phyloP scores from a whole-genome alignment of 371 early-diverging fungal species.

The Mortierella sp. region DNA sequence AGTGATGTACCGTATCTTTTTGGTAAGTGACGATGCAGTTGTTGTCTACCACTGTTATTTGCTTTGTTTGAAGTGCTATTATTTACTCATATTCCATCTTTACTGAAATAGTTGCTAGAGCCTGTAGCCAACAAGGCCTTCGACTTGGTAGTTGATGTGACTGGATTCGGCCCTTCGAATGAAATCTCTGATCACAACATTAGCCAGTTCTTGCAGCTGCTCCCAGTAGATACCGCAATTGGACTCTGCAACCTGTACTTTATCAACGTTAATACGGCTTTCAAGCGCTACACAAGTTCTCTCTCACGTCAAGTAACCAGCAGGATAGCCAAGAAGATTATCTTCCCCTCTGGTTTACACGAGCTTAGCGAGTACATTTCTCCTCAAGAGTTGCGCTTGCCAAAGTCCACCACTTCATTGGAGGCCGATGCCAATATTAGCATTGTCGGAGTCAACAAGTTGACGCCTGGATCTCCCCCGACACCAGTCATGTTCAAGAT shows the following conservation, averaged over 20 bases:
- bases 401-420: conserved; percentile 79
- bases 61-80: conserved; percentile 3
- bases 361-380: conserved; percentile 81
- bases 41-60: background rate
- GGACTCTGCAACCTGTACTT: conserved; percentile 72
- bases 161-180: conserved; percentile 84
- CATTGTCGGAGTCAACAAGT: conserved; percentile 74
- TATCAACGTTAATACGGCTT: conserved; percentile 85
- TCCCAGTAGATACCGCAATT: conserved; percentile 73
- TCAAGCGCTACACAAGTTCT: conserved; percentile 79
- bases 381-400: conserved; percentile 80
- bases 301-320: conserved; percentile 69
- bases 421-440: conserved; percentile 77
- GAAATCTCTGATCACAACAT: conserved; percentile 87
- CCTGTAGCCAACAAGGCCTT: conserved; percentile 70
- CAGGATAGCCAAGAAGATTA: conserved; percentile 70
- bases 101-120: conserved; percentile 62
- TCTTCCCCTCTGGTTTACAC: conserved; percentile 74
- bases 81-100: conserved; percentile 10
- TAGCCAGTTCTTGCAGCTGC: conserved; percentile 76
- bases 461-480: conserved; percentile 72
- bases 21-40: conserved; percentile 57
- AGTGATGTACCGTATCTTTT: conserved; percentile 78
- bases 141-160: conserved; percentile 87
- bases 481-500: conserved; percentile 88